A percentile compares a stretch with the other conserved stretches of the same genome.
phyloP scores from a whole-genome alignment of 2,329 filamentous ascomycete species.

The Colletotrichum sp. region DNA sequence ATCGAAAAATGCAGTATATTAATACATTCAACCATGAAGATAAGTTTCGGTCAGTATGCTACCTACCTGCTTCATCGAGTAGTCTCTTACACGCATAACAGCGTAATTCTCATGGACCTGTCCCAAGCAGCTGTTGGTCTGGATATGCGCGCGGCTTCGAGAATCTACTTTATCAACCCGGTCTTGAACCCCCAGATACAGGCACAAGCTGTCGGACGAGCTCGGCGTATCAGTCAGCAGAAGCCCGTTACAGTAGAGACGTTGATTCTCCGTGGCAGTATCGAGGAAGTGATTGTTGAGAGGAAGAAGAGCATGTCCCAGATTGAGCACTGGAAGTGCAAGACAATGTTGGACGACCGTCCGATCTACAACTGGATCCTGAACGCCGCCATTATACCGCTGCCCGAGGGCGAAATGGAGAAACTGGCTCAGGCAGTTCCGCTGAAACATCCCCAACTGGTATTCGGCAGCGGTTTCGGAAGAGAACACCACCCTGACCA shows the following conservation, averaged over 20 bases:
- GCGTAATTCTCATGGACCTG: conserved; percentile 91
- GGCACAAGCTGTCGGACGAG: conserved; percentile 90
- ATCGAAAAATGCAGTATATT: conserved; percentile 76
- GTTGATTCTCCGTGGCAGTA: conserved; percentile 76
- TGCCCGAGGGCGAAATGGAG: conserved; percentile 30
- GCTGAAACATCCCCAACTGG: conserved; percentile 48
- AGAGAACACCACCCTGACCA: conserved; percentile 49
- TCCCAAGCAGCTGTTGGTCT: conserved; percentile 86
- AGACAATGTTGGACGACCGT: conserved; percentile 62
- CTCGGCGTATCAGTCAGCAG: conserved; percentile 84
- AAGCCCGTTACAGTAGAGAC: conserved; percentile 85
- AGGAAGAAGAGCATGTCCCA: conserved; percentile 78
- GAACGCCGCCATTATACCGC: conserved; percentile 50
- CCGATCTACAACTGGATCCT: conserved; percentile 66
- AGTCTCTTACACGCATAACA: conserved; percentile 17
- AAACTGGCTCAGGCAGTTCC: conserved; percentile 54
- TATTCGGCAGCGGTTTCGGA: conserved; percentile 59
- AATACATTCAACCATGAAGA: conserved; percentile 75
- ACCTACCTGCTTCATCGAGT: not conserved
- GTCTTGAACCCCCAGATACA: conserved; percentile 86
- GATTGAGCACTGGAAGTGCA: conserved; percentile 61
- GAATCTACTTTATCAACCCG: conserved; percentile 89
- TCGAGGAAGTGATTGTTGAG: conserved; percentile 84
- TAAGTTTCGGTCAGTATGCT: conserved; percentile 55
- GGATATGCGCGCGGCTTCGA: conserved; percentile 81